Evolutionary conservation across 805 yeast genomes (phyloP), one percentile per base, ranked within the genome.

Genomic region (Candida pini): DNA sequence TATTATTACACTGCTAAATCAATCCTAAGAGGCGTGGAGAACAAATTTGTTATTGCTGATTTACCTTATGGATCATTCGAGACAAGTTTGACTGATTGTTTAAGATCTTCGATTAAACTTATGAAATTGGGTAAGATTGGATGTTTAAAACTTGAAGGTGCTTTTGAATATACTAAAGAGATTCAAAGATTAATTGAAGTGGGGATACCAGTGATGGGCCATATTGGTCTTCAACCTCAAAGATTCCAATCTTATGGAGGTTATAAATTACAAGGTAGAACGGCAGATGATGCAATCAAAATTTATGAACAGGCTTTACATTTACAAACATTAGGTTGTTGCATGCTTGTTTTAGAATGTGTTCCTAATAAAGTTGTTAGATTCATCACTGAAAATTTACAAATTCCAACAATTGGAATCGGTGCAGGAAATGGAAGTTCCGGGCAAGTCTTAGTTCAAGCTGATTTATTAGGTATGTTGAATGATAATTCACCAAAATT

Each of bases 161-260:
- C 92, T 0, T 60, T 52, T 26, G 78, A 73, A 36, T 71, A 69
- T 36, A 56, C 76, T 3, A 63, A 70, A 2, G 73, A 81, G 1
- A 72, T 92, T 8, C 49, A 58, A 37, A 69, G 69, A 40, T 58
- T 90, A 14, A 68, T 78, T 1, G 54, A 68, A 4, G 65, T 80
- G 13, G 97, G 97, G 1, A 78, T 90, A 8, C 95, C 97, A 0
- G 88, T 88, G 3, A 70, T 86, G 62, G 97, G 94, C 1, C 98
- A 90, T 57, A 75, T 86, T 20, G 98, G 98, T 0, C 64, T 90
- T 21, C 86, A 95, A 4, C 98, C 98, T 2, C 97, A 92, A 56
- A 71, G 85, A 28, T 78, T 78, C 41, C 76, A 85, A 43, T 54
- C 85, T 0, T 53, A 83, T 10, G 89, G 96, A 15, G 98, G 98